phyloP scores from a whole-genome alignment of 768 basidiomycete genomes.

The Exsudoporus frostii region DNA sequence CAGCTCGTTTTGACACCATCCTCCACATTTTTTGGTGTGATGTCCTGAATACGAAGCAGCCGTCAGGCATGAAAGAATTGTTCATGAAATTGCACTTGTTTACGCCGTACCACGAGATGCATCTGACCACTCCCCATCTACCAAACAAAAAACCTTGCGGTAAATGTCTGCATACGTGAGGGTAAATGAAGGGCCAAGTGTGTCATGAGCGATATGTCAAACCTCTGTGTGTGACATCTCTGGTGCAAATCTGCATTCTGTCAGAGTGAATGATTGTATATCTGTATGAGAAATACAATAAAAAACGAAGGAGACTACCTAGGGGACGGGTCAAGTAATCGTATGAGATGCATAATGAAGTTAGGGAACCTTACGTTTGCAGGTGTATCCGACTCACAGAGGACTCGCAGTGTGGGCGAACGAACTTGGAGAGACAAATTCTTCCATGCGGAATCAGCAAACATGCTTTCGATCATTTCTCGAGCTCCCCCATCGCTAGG shows the following conservation, averaged over 20 bases:
- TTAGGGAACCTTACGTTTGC: neutral
- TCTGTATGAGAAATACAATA: neutral
- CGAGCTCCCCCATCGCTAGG: neutral
- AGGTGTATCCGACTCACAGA: no score
- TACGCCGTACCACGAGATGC: neutral
- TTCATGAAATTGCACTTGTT: neutral
- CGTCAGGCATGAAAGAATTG: neutral
- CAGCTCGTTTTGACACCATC: no score
- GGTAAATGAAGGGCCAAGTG: neutral
- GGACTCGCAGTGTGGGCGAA: conserved; percentile 1
- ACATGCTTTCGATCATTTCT: neutral
- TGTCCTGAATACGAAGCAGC: conserved; percentile 7
- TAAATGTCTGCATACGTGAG: neutral
- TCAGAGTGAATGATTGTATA: conserved; percentile 4
- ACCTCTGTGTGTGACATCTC: no score
- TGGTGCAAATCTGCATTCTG: no score
- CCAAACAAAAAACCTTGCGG: neutral
- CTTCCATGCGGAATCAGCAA: neutral
- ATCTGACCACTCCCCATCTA: conserved; percentile 8
- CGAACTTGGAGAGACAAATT: conserved; percentile 1
- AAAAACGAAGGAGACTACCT: neutral
- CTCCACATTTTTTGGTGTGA: no score
- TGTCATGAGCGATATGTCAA: neutral
- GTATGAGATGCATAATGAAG: neutral
- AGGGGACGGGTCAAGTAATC: neutral